These are phyloP conservation scores for Irpex rosettiformis DNA, from an alignment of 1,284 basidiomycete genomes.

Conservation along the genomic window DNA sequence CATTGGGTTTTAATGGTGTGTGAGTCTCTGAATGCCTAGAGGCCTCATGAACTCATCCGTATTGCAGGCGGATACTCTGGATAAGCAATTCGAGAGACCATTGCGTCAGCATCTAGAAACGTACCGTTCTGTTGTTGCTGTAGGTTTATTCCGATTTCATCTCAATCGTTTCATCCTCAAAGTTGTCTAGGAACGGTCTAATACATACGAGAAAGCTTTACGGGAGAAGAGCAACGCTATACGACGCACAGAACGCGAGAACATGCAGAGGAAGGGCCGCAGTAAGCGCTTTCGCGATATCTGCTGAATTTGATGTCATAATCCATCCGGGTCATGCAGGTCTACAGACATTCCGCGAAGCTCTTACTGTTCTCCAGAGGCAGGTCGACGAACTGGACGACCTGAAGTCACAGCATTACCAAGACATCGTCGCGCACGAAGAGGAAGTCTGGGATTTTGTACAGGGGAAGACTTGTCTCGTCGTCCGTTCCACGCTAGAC, in stretches of 20 bases:
- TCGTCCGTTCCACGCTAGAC: slow-evolving; percentile 78
- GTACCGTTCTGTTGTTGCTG: slow-evolving; percentile 73
- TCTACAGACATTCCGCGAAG: slow-evolving; percentile 82
- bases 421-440: slow-evolving; percentile 88
- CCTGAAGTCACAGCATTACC: slow-evolving; percentile 77
- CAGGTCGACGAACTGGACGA: slow-evolving; percentile 89
- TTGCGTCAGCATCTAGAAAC: slow-evolving; percentile 80
- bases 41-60: neutral
- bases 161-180: neutral
- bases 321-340: slow-evolving; percentile 41
- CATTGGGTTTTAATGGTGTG: slow-evolving; percentile 87
- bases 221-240: slow-evolving; percentile 84
- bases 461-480: slow-evolving; percentile 77
- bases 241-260: slow-evolving; percentile 85
- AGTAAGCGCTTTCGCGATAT: slow-evolving; percentile 41
- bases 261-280: slow-evolving; percentile 81
- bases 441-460: slow-evolving; percentile 92
- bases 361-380: slow-evolving; percentile 77
- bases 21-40: neutral
- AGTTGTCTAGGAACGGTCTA: slow-evolving; percentile 63
- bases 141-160: slow-evolving; percentile 34
- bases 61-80: slow-evolving; percentile 74
- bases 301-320: neutral
- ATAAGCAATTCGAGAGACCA: slow-evolving; percentile 89
- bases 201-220: slow-evolving; percentile 74